These are phyloP conservation scores for Darksidea phi DNA, from an alignment of 495 filamentous ascomycete genomes.

Conservation along the genomic window DNA sequence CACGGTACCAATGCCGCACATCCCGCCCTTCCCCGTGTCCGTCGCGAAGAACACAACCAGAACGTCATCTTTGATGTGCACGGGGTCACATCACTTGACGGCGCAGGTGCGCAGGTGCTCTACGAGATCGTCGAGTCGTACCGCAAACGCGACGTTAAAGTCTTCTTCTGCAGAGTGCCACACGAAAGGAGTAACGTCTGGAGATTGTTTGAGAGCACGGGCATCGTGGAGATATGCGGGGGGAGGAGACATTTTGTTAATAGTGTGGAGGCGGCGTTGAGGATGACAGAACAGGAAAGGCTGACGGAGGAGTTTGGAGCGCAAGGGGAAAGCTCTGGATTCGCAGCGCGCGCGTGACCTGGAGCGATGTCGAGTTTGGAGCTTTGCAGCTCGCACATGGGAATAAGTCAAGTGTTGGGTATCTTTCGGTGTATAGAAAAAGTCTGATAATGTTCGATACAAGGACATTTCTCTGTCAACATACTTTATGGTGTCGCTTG, in stretches of 20 bases:
- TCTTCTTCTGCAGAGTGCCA: constrained; percentile 86
- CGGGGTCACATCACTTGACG: constrained; percentile 88
- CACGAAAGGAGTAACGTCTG: constrained; percentile 62
- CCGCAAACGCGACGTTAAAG: constrained; percentile 64
- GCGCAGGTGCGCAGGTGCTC: constrained; percentile 87
- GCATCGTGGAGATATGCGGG: constrained; percentile 78
- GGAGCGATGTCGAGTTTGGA: not conserved
- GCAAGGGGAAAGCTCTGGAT: constrained; percentile 13
- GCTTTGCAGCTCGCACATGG: not conserved
- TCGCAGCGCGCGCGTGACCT: not conserved
- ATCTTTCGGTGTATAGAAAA: too few relatives aligned
- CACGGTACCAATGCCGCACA: constrained; percentile 84
- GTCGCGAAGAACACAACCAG: constrained; percentile 68
- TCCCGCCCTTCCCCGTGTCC: constrained; percentile 76
- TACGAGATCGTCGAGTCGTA: constrained; percentile 84
- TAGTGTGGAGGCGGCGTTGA: constrained; percentile 79
- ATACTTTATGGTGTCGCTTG: too few relatives aligned
- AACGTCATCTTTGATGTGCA: constrained; percentile 97
- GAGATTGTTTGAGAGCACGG: constrained; percentile 69
- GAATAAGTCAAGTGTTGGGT: too few relatives aligned
- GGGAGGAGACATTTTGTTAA: constrained; percentile 74
- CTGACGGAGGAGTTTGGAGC: constrained; percentile 26
- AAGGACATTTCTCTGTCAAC: too few relatives aligned
- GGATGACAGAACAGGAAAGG: constrained; percentile 67
- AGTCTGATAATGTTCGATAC: too few relatives aligned